These are phyloP conservation scores for Cystobasidium slooffiae DNA, from an alignment of 1,284 basidiomycete species.

Conservation along the genomic window DNA sequence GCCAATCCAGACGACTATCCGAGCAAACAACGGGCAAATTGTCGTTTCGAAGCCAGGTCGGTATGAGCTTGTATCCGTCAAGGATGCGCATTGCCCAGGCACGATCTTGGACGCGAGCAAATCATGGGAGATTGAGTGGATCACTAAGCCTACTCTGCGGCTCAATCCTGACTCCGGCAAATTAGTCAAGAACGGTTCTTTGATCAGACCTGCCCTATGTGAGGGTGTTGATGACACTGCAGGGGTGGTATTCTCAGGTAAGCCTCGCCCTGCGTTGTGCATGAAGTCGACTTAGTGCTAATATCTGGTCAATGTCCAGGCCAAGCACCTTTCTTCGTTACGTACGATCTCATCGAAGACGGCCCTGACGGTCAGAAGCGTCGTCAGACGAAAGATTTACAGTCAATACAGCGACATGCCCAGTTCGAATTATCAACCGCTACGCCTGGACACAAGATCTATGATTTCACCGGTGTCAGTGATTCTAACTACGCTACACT, in stretches of 20 bases:
- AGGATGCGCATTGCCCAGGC: conserved; percentile 83
- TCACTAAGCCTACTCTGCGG: conserved; percentile 24
- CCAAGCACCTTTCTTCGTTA: conserved; percentile 49
- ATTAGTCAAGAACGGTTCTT: conserved; percentile 66
- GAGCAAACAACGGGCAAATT: conserved; percentile 72
- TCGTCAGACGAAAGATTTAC: conserved; percentile 13
- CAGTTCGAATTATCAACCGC: conserved; percentile 68
- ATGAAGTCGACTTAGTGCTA: background rate
- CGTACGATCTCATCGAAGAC: conserved; percentile 49
- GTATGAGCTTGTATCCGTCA: conserved; percentile 75
- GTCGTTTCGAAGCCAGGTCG: conserved; percentile 70
- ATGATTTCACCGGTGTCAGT: conserved; percentile 83
- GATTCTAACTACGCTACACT: conserved; percentile 74
- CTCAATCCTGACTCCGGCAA: conserved; percentile 56
- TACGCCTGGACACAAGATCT: conserved; percentile 78
- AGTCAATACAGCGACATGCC: conserved; percentile 50
- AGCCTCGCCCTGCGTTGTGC: background rate
- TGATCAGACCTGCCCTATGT: conserved; percentile 76
- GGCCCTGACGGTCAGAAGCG: conserved; percentile 36
- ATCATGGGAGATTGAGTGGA: conserved; percentile 28
- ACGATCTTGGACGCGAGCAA: conserved; percentile 60
- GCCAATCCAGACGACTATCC: conserved; percentile 62
- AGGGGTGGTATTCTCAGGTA: conserved; percentile 4
- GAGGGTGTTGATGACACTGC: conserved; percentile 57
- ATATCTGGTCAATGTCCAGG: conserved; percentile 10